phyloP scores from a whole-genome alignment of 345 rosid species.

The Gossypium stocksii region DNA sequence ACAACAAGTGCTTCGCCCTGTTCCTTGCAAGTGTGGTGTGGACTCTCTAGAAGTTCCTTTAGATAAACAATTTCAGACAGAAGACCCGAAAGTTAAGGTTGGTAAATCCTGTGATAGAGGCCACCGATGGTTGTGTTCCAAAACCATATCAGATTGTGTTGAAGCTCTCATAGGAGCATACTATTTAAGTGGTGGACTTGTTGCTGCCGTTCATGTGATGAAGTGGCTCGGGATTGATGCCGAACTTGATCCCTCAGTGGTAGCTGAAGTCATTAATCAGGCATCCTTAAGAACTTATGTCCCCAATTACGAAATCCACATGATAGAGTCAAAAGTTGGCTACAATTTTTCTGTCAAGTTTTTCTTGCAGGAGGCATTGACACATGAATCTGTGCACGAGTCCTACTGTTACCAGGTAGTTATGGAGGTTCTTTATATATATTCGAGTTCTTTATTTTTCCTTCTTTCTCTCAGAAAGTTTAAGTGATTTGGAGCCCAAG shows the following conservation, averaged over 20 bases:
- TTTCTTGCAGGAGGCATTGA: conserved; percentile 73
- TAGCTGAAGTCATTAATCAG: conserved; percentile 40
- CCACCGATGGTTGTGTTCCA: conserved; percentile 83
- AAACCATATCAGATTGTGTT: conserved; percentile 76
- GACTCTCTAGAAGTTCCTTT: conserved; percentile 66
- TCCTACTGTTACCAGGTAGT: conserved; percentile 68
- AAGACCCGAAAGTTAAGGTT: conserved; percentile 39
- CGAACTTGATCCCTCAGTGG: conserved; percentile 38
- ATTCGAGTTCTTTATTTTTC: background rate
- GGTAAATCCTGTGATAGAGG: conserved; percentile 70
- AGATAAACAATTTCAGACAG: conserved; percentile 49
- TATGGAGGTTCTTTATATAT: conserved; percentile 3
- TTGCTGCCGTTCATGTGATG: conserved; percentile 57
- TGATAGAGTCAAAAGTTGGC: conserved; percentile 56
- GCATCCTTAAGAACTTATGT: conserved; percentile 39
- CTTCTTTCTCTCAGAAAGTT: background rate
- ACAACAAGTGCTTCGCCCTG: conserved; percentile 42
- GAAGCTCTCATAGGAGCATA: conserved; percentile 87
- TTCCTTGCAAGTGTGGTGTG: conserved; percentile 63
- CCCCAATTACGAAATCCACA: conserved; percentile 42
- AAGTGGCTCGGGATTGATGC: conserved; percentile 72
- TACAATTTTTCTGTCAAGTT: conserved; percentile 56
- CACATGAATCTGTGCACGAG: conserved; percentile 56
- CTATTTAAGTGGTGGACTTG: conserved; percentile 62
- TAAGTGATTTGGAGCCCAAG: background rate